Percentiles rank a stretch among this genome's conserved stretches.
These are phyloP conservation scores for Colletotrichum sansevieriae DNA, from an alignment of 2,329 filamentous ascomycete genomes.

Conservation along the genomic window DNA sequence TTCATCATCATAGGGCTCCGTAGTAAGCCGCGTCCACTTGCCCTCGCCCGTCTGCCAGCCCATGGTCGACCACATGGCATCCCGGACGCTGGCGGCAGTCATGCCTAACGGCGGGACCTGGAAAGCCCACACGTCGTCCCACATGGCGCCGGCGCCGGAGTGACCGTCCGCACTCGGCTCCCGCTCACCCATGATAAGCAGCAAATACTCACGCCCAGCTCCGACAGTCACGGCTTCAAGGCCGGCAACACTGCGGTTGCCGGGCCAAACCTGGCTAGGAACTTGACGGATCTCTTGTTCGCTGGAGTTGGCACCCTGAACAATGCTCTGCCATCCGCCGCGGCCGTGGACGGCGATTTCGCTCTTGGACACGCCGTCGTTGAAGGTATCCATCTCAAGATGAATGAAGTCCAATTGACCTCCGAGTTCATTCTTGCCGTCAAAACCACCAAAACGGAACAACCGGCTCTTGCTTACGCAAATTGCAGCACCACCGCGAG, in stretches of 20 bases:
- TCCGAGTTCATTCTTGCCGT: constrained; percentile 77
- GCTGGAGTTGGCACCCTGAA: constrained; percentile 51
- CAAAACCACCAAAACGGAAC: constrained; percentile 85
- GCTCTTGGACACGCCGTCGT: constrained; percentile 61
- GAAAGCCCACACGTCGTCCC: constrained; percentile 74
- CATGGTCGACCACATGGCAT: constrained; percentile 66
- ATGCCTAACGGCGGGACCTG: constrained; percentile 68
- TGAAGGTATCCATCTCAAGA: constrained; percentile 68
- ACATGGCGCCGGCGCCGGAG: constrained; percentile 66
- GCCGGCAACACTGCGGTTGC: constrained; percentile 65
- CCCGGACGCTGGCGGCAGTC: constrained; percentile 67
- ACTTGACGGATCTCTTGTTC: constrained; percentile 53
- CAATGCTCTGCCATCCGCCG: constrained; percentile 67
- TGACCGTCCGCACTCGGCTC: constrained; percentile 63
- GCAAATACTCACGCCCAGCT: constrained; percentile 71
- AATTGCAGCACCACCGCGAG: constrained; percentile 76
- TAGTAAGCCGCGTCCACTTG: constrained; percentile 66
- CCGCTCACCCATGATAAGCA: constrained; percentile 72
- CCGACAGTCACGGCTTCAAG: constrained; percentile 70
- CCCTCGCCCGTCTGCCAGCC: constrained; percentile 69
- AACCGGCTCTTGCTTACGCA: constrained; percentile 73
- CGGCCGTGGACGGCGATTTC: constrained; percentile 65
- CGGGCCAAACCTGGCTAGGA: constrained; percentile 60
- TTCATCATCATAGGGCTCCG: constrained; percentile 63
- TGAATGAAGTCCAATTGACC: constrained; percentile 77